phyloP scores from a whole-genome alignment of 805 yeast genomes.

The Metschnikowia aberdeeniae region DNA sequence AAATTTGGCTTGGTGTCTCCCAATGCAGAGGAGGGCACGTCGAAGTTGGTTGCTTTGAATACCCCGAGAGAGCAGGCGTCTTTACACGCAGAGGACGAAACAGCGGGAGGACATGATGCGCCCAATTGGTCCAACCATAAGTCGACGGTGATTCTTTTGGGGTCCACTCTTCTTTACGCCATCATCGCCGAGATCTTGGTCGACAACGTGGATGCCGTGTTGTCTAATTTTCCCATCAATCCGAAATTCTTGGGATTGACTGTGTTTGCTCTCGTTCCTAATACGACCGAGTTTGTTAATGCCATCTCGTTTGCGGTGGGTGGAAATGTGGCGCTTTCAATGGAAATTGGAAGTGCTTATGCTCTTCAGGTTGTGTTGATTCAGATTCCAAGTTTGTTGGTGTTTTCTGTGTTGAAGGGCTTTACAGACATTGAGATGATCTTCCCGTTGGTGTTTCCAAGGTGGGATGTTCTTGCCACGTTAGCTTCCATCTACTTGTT shows the following conservation, averaged over 20 bases:
- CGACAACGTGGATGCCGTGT: slow-evolving; percentile 85
- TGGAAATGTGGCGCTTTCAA: slow-evolving; percentile 92
- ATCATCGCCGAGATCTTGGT: slow-evolving; percentile 91
- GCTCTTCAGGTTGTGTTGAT: slow-evolving; percentile 92
- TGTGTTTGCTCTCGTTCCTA: slow-evolving; percentile 92
- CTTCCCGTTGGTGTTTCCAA: slow-evolving; percentile 85
- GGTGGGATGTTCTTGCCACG: slow-evolving; percentile 90
- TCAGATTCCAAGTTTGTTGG: slow-evolving; percentile 87
- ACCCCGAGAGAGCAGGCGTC: not conserved
- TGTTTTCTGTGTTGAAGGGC: slow-evolving; percentile 57
- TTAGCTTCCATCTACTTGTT: slow-evolving; percentile 82
- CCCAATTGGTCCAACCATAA: slow-evolving; percentile 94
- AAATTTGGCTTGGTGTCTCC: not conserved
- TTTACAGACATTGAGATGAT: slow-evolving; percentile 41
- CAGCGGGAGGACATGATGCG: slow-evolving; percentile 81
- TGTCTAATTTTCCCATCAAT: slow-evolving; percentile 71
- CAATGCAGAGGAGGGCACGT: not conserved
- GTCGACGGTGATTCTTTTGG: slow-evolving; percentile 74
- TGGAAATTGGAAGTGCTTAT: slow-evolving; percentile 98
- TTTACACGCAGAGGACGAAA: not conserved
- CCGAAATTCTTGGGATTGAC: slow-evolving; percentile 93
- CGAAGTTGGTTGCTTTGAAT: not conserved
- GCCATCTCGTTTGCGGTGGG: slow-evolving; percentile 95
- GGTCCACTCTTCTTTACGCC: slow-evolving; percentile 86
- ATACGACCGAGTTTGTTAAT: slow-evolving; percentile 92